phyloP scores from a whole-genome alignment of 345 rosid species.

The Citrus sp. region DNA sequence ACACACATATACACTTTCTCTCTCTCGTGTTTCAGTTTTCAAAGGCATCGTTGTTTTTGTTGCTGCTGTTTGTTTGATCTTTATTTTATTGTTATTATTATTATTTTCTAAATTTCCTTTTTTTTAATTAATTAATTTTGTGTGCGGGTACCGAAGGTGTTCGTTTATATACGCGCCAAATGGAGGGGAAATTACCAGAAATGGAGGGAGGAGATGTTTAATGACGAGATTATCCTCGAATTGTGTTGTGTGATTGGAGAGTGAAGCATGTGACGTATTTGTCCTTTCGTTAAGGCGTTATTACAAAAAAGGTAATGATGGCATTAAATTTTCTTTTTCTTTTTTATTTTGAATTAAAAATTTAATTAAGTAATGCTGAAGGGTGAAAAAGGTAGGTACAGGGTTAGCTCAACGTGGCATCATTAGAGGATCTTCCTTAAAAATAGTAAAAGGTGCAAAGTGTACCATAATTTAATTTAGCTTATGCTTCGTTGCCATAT shows the following conservation, averaged over 20 bases:
- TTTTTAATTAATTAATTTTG: constrained; percentile 21
- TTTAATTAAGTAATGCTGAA: neutral
- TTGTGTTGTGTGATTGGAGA: neutral
- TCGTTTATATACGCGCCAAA: constrained; percentile 76
- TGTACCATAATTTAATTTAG: neutral
- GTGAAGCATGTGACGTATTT: neutral
- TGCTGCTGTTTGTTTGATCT: constrained; percentile 28
- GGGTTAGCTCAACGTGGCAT: constrained; percentile 16
- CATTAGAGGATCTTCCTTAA: constrained; percentile 22
- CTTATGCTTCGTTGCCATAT: neutral
- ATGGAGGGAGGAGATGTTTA: neutral
- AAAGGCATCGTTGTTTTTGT: constrained; percentile 29
- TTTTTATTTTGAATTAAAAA: neutral
- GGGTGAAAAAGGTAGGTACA: neutral
- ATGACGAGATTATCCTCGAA: constrained; percentile 13
- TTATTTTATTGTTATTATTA: constrained; percentile 13
- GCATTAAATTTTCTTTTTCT: neutral
- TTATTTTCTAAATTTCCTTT: neutral
- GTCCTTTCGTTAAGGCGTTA: neutral
- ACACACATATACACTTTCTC: neutral
- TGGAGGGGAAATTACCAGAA: constrained; percentile 20
- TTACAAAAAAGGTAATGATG: neutral
- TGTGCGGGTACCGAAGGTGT: constrained; percentile 23
- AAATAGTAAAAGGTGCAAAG: constrained; percentile 9
- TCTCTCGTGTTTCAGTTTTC: constrained; percentile 21